Evolutionary conservation across 768 basidiomycete species (phyloP), one percentile per base, ranked within the genome.

Genomic region (Kwoniella mangroviensis): DNA sequence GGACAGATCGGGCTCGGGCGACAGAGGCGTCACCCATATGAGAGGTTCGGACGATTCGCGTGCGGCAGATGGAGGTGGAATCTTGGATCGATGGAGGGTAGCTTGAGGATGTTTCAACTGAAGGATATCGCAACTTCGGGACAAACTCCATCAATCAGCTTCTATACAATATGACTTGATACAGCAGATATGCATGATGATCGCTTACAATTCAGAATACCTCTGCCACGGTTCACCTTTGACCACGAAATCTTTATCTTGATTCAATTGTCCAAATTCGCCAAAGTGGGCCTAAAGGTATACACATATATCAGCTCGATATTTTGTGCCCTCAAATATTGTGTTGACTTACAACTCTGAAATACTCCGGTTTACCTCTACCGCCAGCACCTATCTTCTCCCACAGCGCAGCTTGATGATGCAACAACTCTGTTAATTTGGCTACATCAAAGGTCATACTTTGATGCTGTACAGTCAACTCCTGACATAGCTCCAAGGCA

Each of bases 171-270:
- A 17, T 42, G 5, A 91, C 41, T 42, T 22, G n/a, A 56, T 15
- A 45, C n/a, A 22, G n/a, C 24, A n/a, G 54, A 40, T 67, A 17
- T 53, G 49, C 26, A 65, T n/a, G 22, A 51, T 22, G 51, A n/a
- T 49, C 60, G 66, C 73, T 73, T 21, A 81, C 78, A 81, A 79
- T 22, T 77, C 81, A 13, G 73, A 71, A 55, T 76, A 93, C 77
- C 92, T 94, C 84, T 98, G 95, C 93, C 92, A 94, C 78, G 94
- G 93, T 78, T 90, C 92, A 1, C 94, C 96, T 55, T 96, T 92
- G 82, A 94, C 93, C 70, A 96, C 90, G 84, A 94, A 98, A 68
- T 94, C 92, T 82, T 95, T 96, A 75, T 91, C 89, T 65, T 90
- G 88, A 40, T 75, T 73, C 51, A 96, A 88, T 19, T 92, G 87